Evolutionary conservation across 768 basidiomycete genomes (phyloP).

Genomic region (Agaricus sinodeliciosus): DNA sequence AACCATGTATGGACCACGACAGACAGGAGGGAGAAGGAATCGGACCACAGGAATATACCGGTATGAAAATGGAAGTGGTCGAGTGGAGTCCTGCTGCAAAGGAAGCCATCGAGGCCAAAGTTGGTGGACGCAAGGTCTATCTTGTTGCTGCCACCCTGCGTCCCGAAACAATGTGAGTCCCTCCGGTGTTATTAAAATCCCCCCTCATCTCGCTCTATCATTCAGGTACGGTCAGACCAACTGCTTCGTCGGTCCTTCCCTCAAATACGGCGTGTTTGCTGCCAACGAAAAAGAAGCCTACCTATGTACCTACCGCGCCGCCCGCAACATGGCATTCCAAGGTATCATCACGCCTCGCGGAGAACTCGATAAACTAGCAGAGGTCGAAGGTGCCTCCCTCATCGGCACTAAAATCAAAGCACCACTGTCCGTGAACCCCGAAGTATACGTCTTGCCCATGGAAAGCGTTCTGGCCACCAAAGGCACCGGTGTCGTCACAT

Average conservation of each 20-base stretch:
- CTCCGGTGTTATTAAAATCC: conserved; percentile 2
- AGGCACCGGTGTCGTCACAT: conserved; percentile 98
- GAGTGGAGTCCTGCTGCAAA: conserved; percentile 75
- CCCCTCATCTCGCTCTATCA: conserved; percentile 5
- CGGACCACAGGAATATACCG: conserved; percentile 94
- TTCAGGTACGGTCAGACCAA: conserved; percentile 95
- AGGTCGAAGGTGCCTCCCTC: conserved; percentile 73
- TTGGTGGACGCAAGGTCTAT: conserved; percentile 76
- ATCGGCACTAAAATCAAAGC: conserved; percentile 89
- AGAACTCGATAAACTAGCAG: conserved; percentile 62
- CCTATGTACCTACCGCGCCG: conserved; percentile 82
- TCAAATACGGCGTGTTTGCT: conserved; percentile 93
- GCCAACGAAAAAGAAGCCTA: conserved; percentile 83
- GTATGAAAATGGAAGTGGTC: conserved; percentile 88
- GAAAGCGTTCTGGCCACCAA: conserved; percentile 95
- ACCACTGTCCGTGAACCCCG: conserved; percentile 72
- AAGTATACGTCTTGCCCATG: conserved; percentile 98
- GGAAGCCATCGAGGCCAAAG: conserved; percentile 54
- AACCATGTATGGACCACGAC: conserved; percentile 99
- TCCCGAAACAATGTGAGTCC: conserved; percentile 88
- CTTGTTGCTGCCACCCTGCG: conserved; percentile 95
- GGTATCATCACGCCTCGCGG: conserved; percentile 71
- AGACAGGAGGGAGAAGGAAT: conserved; percentile 90
- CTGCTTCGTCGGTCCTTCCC: conserved; percentile 85
- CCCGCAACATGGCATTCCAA: conserved; percentile 98